Evolutionary conservation across 257 asterid species (phyloP).

Genomic region (Fraxinus cuspidata): DNA sequence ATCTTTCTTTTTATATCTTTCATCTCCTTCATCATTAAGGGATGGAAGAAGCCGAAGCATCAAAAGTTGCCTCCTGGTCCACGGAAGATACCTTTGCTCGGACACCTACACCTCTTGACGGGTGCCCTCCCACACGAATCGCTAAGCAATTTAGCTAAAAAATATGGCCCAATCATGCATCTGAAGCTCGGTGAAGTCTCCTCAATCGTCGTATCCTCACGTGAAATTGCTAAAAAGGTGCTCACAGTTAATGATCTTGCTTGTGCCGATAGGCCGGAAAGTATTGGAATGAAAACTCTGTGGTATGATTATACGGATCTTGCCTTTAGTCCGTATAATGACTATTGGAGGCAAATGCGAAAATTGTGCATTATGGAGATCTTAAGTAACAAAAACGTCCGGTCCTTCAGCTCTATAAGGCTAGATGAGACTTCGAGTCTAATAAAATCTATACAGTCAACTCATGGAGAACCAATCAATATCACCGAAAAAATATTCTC

Average conservation of each 20-base stretch:
- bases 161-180: slow-evolving; percentile 17
- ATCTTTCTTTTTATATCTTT: neutral
- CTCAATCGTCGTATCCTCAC: neutral
- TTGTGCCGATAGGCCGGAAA: slow-evolving; percentile 10
- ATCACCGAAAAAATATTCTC: neutral
- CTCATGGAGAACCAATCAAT: neutral
- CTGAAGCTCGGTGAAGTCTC: slow-evolving; percentile 19
- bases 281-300: neutral
- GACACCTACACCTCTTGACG: slow-evolving; percentile 9
- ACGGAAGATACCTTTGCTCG: slow-evolving; percentile 20
- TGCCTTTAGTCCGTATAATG: neutral
- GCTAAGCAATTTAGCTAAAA: neutral
- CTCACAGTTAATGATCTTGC: slow-evolving; percentile 15
- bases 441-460: neutral
- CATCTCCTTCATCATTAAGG: neutral
- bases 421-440: slow-evolving; percentile 1
- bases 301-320: neutral
- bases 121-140: slow-evolving; percentile 3
- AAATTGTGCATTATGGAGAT: slow-evolving; percentile 7
- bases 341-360: slow-evolving; percentile 1
- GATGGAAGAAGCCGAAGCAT: neutral
- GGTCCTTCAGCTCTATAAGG: neutral
- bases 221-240: slow-evolving; percentile 6
- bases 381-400: neutral
- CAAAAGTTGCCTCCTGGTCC: slow-evolving; percentile 20